Percentiles rank a stretch among this genome's conserved stretches.
Conservation (phyloP, 108 stramenopile genomes). For the Cyclotella atomus region DNA sequence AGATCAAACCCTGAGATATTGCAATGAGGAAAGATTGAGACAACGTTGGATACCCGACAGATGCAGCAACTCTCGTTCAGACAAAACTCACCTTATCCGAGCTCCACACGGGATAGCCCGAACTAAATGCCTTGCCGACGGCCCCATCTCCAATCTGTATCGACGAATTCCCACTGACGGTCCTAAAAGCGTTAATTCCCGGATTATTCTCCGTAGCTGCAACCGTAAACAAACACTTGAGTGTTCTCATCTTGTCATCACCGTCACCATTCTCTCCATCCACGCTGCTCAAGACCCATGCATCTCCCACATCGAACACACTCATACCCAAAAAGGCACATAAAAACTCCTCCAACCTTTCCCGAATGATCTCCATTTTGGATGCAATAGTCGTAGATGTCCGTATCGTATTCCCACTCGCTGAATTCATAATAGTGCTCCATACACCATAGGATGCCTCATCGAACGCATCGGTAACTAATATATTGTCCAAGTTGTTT, state of each 20-base stretch:
- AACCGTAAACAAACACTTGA: conserved; percentile 65
- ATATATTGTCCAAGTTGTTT: conserved; percentile 11
- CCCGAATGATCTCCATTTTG: conserved; percentile 43
- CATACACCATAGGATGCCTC: conserved; percentile 90
- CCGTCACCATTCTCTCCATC: background rate
- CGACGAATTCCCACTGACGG: conserved; percentile 46
- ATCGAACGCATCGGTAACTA: conserved; percentile 68
- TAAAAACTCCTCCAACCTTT: conserved; percentile 92
- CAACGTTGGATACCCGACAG: too few relatives aligned
- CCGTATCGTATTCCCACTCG: conserved; percentile 31
- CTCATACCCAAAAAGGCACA: conserved; percentile 92
- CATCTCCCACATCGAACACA: conserved; percentile 94
- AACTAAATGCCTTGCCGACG: conserved; percentile 79
- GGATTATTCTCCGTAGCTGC: conserved; percentile 60
- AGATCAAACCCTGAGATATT: conserved; percentile 69
- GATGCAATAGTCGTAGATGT: conserved; percentile 26
- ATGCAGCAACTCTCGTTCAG: background rate
- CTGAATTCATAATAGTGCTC: conserved; percentile 84
- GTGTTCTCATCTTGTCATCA: background rate
- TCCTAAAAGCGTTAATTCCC: conserved; percentile 58
- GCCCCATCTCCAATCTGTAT: conserved; percentile 84
- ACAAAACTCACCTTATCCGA: conserved; percentile 59
- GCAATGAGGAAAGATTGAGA: too few relatives aligned
- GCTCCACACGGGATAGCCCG: conserved; percentile 92
- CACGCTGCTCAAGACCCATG: conserved; percentile 73